phyloP scores from a whole-genome alignment of 2,329 filamentous ascomycete genomes.

The Verticillium dahliae region DNA sequence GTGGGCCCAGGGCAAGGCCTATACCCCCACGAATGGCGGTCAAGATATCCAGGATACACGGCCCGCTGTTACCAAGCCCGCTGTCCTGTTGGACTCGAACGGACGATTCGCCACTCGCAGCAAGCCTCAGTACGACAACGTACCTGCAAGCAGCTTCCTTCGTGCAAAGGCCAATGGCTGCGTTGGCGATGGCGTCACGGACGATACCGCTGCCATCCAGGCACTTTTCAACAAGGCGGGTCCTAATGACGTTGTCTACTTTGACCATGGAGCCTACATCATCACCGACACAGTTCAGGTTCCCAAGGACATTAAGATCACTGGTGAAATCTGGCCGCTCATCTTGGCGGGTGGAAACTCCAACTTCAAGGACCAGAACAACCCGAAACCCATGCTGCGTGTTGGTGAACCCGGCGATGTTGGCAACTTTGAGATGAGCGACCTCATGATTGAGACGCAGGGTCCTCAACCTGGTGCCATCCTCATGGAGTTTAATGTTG shows the following conservation, averaged over 20 bases:
- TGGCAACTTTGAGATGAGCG: slow-evolving; percentile 80
- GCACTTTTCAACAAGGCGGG: slow-evolving; percentile 63
- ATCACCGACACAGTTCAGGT: slow-evolving; percentile 64
- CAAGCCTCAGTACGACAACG: slow-evolving; percentile 79
- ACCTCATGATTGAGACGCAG: slow-evolving; percentile 77
- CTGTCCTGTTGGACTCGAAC: slow-evolving; percentile 51
- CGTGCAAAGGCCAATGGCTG: slow-evolving; percentile 79
- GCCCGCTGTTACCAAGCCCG: slow-evolving; percentile 55
- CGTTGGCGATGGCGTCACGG: slow-evolving; percentile 78
- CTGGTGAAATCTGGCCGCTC: slow-evolving; percentile 85
- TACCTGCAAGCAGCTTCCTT: slow-evolving; percentile 64
- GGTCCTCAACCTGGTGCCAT: slow-evolving; percentile 83
- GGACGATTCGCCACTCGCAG: slow-evolving; percentile 74
- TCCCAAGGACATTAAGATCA: slow-evolving; percentile 77
- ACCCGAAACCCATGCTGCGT: slow-evolving; percentile 80
- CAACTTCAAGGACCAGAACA: slow-evolving; percentile 65
- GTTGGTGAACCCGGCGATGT: slow-evolving; percentile 71
- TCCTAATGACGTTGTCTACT: slow-evolving; percentile 61
- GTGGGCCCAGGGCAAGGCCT: slow-evolving; percentile 76
- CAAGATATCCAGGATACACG: slow-evolving; percentile 55
- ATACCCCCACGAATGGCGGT: slow-evolving; percentile 41
- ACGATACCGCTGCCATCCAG: slow-evolving; percentile 84
- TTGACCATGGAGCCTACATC: slow-evolving; percentile 69
- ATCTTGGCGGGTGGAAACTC: slow-evolving; percentile 72
- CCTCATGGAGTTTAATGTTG: slow-evolving; percentile 86